Base-by-base conservation (phyloP, 305 asterid genomes). In the Solanum hybrid region DNA sequence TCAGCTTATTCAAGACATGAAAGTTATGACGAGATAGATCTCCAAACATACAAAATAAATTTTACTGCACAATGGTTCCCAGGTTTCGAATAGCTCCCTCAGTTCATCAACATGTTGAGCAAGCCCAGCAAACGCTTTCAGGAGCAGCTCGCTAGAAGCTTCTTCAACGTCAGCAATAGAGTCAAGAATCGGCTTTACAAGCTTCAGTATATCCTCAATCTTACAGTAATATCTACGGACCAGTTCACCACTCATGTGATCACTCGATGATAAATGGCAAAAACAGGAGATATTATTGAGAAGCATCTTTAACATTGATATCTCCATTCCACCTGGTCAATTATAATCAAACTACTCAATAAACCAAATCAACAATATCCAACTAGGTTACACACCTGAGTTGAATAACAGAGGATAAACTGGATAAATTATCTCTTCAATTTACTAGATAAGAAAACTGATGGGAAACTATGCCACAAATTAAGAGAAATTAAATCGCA, bases 51-150 rank as follows among this genome's bases (percentile, higher is more conserved):
- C 99, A 92, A 95, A 94, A 93, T 94, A 95, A 86, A 95, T 90
- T 95, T 95, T 96, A 93, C 98, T 96, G 98, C 93, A 95, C 90
- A 96, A 90, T 66, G 94, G 95, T 72, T 94, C 95, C 97, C 98
- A 95, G 91, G 86, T 93, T 85, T 94, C 97, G 89, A 94, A 94
- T 72, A 94, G 93, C 89, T 95, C 95, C 91, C 94, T 94, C 90
- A 95, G 88, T 29, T 95, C 98, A 90, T 93, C 96, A 89, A 94
- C 94, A 81, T 92, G 91, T 75, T 93, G 95, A 90, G 91, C 92
- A 88, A 95, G 94, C 88, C 93, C 96, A n/a, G 93, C 34, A 86
- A 93, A 92, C 66, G 93, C 93, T 89, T 93, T 93, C 90, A 91
- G 96, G 89, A 94, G 92, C 91, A 90, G 92, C 92, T 96, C 98